phyloP scores from a whole-genome alignment of 805 yeast species.

The Candida maris region DNA sequence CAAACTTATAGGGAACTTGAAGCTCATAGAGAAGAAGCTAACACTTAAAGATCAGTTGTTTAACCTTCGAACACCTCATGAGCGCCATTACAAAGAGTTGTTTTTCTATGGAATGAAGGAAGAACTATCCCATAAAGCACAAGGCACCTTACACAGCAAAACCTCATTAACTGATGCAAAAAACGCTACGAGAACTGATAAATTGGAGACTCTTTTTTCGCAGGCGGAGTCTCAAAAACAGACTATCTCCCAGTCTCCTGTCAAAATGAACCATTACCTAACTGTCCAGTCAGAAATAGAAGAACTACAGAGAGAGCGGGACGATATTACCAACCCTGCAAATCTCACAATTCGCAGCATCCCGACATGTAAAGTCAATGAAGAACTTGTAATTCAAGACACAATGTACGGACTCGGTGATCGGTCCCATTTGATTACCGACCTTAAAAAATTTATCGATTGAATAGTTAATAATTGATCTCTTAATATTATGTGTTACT shows the following conservation, averaged over 20 bases:
- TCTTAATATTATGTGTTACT: constrained; percentile 1
- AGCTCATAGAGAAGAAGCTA: constrained; percentile 33
- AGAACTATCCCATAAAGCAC: constrained; percentile 9
- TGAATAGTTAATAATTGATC: neutral
- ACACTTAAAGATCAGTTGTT: constrained; percentile 36
- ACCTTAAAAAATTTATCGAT: constrained; percentile 11
- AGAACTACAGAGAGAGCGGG: constrained; percentile 19
- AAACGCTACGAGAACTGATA: too few species aligned
- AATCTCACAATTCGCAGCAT: constrained; percentile 14
- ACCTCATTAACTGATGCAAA: neutral
- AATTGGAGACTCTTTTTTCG: neutral
- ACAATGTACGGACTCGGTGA: constrained; percentile 3
- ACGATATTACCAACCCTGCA: constrained; percentile 21
- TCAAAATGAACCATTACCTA: constrained; percentile 26
- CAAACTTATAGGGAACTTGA: constrained; percentile 25
- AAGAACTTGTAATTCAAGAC: constrained; percentile 13
- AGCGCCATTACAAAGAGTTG: constrained; percentile 41
- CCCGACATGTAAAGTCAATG: constrained; percentile 17
- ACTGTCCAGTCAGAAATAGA: constrained; percentile 25
- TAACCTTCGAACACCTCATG: constrained; percentile 35
- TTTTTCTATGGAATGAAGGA: constrained; percentile 29
- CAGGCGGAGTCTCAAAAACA: neutral
- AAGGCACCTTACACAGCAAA: neutral
- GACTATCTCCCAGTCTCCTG: constrained; percentile 7
- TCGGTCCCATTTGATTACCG: constrained; percentile 5